Conservation (phyloP, 1,284 basidiomycete genomes). For the Sanghuangporus weigelae region DNA sequence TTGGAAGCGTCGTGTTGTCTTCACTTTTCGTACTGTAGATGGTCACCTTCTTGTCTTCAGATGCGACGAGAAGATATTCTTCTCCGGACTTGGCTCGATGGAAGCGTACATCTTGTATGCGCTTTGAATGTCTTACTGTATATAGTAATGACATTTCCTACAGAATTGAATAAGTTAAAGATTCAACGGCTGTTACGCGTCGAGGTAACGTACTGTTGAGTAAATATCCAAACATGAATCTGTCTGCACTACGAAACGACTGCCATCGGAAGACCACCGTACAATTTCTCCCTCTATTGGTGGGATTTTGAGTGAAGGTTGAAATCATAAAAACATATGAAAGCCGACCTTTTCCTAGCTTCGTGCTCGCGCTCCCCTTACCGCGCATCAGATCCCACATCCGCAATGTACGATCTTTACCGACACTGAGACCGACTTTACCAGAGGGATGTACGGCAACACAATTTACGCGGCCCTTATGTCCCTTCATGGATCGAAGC, state of each 20-base stretch:
- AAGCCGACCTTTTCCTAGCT: conserved; percentile 73
- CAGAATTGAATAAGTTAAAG: background rate
- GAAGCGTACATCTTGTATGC: conserved; percentile 79
- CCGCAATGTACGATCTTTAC: conserved; percentile 82
- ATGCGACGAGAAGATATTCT: conserved; percentile 72
- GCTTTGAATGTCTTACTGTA: conserved; percentile 67
- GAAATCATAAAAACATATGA: background rate
- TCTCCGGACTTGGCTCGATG: conserved; percentile 36
- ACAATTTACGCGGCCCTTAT: conserved; percentile 88
- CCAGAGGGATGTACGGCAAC: conserved; percentile 91
- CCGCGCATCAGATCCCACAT: conserved; percentile 99
- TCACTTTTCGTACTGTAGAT: conserved; percentile 57
- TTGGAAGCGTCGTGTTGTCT: conserved; percentile 35
- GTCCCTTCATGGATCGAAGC: conserved; percentile 84
- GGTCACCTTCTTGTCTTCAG: conserved; percentile 81
- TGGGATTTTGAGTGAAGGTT: conserved; percentile 4
- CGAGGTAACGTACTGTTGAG: conserved; percentile 52
- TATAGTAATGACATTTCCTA: conserved; percentile 71
- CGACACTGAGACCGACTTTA: conserved; percentile 87
- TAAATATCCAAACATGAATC: conserved; percentile 78
- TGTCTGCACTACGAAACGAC: conserved; percentile 75
- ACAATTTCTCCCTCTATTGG: conserved; percentile 80
- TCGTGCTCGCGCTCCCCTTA: conserved; percentile 82
- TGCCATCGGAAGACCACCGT: conserved; percentile 75
- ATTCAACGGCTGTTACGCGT: conserved; percentile 1